phyloP scores from a whole-genome alignment of 2,329 filamentous ascomycete genomes.

The Penicillium psychrosexuale region DNA sequence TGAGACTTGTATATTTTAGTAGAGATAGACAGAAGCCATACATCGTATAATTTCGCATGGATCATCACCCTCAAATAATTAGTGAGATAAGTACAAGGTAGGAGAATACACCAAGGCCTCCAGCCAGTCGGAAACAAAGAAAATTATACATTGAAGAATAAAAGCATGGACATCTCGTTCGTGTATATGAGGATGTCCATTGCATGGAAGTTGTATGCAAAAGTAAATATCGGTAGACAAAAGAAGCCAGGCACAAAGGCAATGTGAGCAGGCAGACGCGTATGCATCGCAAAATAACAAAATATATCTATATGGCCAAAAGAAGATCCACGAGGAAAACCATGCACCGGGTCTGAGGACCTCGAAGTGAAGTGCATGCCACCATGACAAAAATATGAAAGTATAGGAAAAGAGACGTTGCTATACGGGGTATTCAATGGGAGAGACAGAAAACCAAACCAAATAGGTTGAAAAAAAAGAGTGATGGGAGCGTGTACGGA shows the following conservation, averaged over 20 bases:
- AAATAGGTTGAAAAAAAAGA: slow-evolving; percentile 17
- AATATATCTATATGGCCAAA: neutral
- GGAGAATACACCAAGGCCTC: neutral
- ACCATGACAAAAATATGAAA: neutral
- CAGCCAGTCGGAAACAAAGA: neutral
- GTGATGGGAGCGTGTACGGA: neutral
- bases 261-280: neutral
- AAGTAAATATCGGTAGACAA: slow-evolving; percentile 2
- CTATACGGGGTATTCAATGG: slow-evolving; percentile 35
- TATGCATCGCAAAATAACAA: neutral
- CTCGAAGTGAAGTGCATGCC: neutral
- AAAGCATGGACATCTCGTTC: slow-evolving; percentile 18
- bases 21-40: neutral
- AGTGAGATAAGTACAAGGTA: neutral
- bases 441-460: slow-evolving; percentile 23
- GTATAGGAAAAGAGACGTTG: slow-evolving; percentile 12
- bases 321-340: neutral
- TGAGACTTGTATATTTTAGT: neutral
- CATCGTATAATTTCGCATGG: neutral
- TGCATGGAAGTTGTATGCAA: slow-evolving; percentile 9
- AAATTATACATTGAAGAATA: slow-evolving; percentile 1
- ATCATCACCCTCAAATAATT: neutral
- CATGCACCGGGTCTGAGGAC: neutral
- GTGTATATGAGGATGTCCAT: slow-evolving; percentile 22
- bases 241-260: neutral